phyloP scores from a whole-genome alignment of 1,284 basidiomycete genomes.

The Pseudozyma pruni region DNA sequence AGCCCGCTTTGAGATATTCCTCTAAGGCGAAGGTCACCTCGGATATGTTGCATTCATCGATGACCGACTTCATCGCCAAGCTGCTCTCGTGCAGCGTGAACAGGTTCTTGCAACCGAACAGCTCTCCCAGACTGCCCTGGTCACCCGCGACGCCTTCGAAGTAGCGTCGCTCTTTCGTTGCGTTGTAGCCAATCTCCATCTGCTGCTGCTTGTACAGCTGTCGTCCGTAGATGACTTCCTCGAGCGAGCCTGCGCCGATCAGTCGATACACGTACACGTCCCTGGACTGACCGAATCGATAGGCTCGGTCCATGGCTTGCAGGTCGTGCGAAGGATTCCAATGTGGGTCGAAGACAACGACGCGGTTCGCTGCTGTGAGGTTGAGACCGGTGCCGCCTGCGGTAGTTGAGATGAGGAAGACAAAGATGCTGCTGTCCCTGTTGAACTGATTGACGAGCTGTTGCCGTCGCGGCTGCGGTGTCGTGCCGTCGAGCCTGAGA shows the following conservation, averaged over 20 bases:
- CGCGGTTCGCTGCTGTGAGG: slow-evolving; percentile 87
- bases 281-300: slow-evolving; percentile 68
- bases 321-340: slow-evolving; percentile 85
- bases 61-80: slow-evolving; percentile 47
- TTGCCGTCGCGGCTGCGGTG: slow-evolving; percentile 66
- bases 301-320: slow-evolving; percentile 85
- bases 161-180: slow-evolving; percentile 71
- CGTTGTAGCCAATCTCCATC: slow-evolving; percentile 81
- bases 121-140: slow-evolving; percentile 77
- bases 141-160: slow-evolving; percentile 84
- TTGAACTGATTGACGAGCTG: slow-evolving; percentile 83
- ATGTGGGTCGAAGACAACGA: slow-evolving; percentile 85
- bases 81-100: slow-evolving; percentile 78
- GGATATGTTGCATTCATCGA: slow-evolving; percentile 52
- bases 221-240: slow-evolving; percentile 76
- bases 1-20: slow-evolving; percentile 18
- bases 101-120: slow-evolving; percentile 84
- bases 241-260: slow-evolving; percentile 54
- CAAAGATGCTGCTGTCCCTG: slow-evolving; percentile 76
- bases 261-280: slow-evolving; percentile 56
- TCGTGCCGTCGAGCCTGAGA: slow-evolving; percentile 78
- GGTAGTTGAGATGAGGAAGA: slow-evolving; percentile 87
- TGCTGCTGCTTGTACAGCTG: slow-evolving; percentile 90
- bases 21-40: slow-evolving; percentile 41
- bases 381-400: slow-evolving; percentile 82